Evolutionary conservation across 768 basidiomycete genomes (phyloP).

Genomic region (Rhodosporidiobolus sp.): DNA sequence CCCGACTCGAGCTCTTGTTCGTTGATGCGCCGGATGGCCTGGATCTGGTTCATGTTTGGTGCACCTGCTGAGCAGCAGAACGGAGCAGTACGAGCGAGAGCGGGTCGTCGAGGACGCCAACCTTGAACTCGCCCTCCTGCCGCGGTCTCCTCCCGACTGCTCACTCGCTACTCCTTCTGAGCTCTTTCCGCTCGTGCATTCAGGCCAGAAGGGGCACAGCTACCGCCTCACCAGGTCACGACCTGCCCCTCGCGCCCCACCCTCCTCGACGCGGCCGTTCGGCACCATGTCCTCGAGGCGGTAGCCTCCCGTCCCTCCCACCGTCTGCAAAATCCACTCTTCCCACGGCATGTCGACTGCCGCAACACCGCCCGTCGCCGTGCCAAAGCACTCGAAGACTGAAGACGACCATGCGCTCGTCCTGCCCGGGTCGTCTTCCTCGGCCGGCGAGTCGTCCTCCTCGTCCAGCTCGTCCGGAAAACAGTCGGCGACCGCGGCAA

Average conservation of each 20-base stretch:
- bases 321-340: background rate
- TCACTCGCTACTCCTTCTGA: too few species aligned
- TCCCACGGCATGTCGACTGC: background rate
- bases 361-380: background rate
- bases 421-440: background rate
- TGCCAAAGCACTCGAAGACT: conserved; percentile 3
- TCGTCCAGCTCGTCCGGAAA: background rate
- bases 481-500: background rate
- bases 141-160: too few species aligned
- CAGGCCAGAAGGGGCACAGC: too few species aligned
- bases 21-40: conserved; percentile 91
- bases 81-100: background rate
- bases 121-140: too few species aligned
- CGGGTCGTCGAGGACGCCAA: background rate
- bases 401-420: conserved; percentile 15
- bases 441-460: background rate
- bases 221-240: too few species aligned
- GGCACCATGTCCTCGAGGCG: too few species aligned
- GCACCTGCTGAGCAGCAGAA: background rate
- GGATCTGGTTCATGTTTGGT: conserved; percentile 50
- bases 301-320: background rate
- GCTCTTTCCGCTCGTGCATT: too few species aligned
- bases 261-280: too few species aligned
- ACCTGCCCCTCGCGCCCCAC: too few species aligned
- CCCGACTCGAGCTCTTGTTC: conserved; percentile 75